phyloP scores from a whole-genome alignment of 495 filamentous ascomycete species.

The Penicilliopsis zonata region DNA sequence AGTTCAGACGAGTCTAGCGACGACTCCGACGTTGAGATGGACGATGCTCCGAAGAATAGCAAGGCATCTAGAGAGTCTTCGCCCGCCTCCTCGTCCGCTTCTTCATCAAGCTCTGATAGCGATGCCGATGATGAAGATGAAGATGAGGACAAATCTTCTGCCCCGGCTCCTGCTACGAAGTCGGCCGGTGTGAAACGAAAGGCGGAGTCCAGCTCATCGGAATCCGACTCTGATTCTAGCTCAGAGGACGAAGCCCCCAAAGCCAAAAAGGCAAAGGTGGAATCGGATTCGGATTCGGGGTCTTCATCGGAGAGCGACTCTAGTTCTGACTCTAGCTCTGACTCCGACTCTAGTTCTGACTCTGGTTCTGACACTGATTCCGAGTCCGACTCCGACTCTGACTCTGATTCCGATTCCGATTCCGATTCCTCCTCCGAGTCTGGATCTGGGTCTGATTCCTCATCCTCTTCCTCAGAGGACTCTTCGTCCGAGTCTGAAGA shows the following conservation, averaged over 20 bases:
- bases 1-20: slow-evolving; percentile 24
- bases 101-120: slow-evolving; percentile 47
- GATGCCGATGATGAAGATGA: slow-evolving; percentile 46
- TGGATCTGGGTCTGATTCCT: slow-evolving; percentile 16
- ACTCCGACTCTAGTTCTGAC: slow-evolving; percentile 22
- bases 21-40: slow-evolving; percentile 48
- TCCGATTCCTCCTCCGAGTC: slow-evolving; percentile 25
- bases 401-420: slow-evolving; percentile 11
- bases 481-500: slow-evolving; percentile 22
- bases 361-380: slow-evolving; percentile 15
- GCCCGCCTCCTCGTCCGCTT: slow-evolving; percentile 35
- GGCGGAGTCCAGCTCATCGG: slow-evolving; percentile 41
- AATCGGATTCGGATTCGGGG: slow-evolving; percentile 12
- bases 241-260: slow-evolving; percentile 27
- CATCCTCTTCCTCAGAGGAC: slow-evolving; percentile 16
- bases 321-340: slow-evolving; percentile 9
- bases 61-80: slow-evolving; percentile 19
- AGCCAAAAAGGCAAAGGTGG: slow-evolving; percentile 27
- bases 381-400: slow-evolving; percentile 19
- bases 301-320: slow-evolving; percentile 16
- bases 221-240: slow-evolving; percentile 33
- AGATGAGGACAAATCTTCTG: slow-evolving; percentile 10
- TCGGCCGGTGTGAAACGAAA: slow-evolving; percentile 48
- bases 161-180: slow-evolving; percentile 20
- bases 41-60: slow-evolving; percentile 31